A percentile compares a stretch with the other conserved stretches of the same genome.
phyloP scores from a whole-genome alignment of 148 eudicot species.

The Arbutus unedo region DNA sequence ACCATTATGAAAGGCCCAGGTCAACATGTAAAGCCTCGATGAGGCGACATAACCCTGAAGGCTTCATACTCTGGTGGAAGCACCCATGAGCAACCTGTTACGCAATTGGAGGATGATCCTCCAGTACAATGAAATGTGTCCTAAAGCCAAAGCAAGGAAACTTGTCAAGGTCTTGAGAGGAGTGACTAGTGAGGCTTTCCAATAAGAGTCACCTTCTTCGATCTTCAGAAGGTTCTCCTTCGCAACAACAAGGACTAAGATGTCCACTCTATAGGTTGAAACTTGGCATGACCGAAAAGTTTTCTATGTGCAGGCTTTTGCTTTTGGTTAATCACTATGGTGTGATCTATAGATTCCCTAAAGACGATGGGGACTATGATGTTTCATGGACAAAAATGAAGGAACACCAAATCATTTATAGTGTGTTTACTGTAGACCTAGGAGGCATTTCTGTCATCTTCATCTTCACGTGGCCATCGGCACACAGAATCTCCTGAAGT shows the following conservation, averaged over 20 bases:
- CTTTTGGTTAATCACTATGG: too few relatives aligned
- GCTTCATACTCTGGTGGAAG: neutral
- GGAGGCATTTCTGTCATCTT: too few relatives aligned
- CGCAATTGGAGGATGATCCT: neutral
- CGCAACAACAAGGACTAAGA: neutral
- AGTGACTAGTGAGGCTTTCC: neutral
- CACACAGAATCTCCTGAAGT: too few relatives aligned
- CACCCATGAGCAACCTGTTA: neutral
- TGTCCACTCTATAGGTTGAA: neutral
- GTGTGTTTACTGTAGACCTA: too few relatives aligned
- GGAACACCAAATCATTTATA: neutral
- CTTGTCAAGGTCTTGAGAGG: constrained; percentile 1
- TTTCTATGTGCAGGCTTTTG: neutral
- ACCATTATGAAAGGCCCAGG: neutral
- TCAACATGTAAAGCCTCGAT: neutral
- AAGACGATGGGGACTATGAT: neutral
- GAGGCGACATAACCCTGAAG: neutral
- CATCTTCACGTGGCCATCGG: too few relatives aligned
- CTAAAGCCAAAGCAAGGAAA: neutral
- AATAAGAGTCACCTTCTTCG: neutral
- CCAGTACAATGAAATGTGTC: neutral
- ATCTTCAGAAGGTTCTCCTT: neutral
- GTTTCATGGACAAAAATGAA: neutral
- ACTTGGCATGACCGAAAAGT: neutral
- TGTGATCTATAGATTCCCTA: neutral